A percentile compares a stretch with the other conserved stretches of the same genome.
Evolutionary conservation across 129 eudicot species (phyloP).

Genomic region (Kitagawia praeruptora): DNA sequence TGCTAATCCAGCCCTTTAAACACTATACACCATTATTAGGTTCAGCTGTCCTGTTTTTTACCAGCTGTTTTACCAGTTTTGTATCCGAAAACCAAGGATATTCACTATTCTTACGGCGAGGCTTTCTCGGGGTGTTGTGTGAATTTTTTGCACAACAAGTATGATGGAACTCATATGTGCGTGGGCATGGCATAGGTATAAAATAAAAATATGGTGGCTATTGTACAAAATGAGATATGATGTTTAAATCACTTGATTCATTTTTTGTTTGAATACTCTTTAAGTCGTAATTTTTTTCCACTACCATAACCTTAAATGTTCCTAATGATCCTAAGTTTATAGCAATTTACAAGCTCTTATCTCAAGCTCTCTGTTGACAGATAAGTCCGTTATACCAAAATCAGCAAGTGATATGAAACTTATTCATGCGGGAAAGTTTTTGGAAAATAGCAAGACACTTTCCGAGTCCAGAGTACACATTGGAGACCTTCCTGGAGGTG

Average conservation of each 20-base stretch:
- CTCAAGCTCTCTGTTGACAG: slow-evolving; percentile 20
- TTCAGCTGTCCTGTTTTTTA: too few species aligned
- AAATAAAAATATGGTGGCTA: background rate
- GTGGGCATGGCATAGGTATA: background rate
- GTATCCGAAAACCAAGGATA: too few species aligned
- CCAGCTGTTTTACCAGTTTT: too few species aligned
- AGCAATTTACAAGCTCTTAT: background rate
- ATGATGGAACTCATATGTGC: background rate
- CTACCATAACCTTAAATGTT: background rate
- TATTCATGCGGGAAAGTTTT: slow-evolving; percentile 60
- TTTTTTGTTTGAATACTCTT: background rate
- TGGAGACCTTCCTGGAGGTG: slow-evolving; percentile 61
- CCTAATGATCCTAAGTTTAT: background rate
- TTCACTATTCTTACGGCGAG: too few species aligned
- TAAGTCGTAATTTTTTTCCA: background rate
- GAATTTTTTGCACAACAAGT: too few species aligned
- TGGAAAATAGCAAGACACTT: slow-evolving; percentile 67
- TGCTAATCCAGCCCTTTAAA: too few species aligned
- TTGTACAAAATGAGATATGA: background rate
- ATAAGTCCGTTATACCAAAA: slow-evolving; percentile 56
- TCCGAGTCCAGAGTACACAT: slow-evolving; percentile 46
- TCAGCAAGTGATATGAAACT: slow-evolving; percentile 50
- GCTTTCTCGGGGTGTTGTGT: too few species aligned
- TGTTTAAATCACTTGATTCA: background rate
- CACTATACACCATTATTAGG: too few species aligned